Conservation (phyloP, 208 protist species). For the Acanthamoeba sp. region DNA sequence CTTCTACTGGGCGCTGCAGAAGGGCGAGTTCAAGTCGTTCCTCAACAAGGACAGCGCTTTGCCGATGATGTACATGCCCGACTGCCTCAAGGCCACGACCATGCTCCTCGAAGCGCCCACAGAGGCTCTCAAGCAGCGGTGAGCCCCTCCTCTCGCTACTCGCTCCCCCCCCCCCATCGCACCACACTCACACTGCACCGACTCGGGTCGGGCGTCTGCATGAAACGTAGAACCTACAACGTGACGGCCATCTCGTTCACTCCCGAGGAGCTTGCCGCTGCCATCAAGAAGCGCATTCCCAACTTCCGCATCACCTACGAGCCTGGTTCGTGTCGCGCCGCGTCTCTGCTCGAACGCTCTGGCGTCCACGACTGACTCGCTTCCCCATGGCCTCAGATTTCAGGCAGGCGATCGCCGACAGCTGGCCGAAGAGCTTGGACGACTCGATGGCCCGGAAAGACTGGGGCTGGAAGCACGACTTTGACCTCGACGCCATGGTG, state of each 20-base stretch:
- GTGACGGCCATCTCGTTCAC: constrained; percentile 90
- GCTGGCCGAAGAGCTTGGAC: constrained; percentile 92
- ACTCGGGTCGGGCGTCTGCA: neutral
- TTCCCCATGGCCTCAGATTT: constrained; percentile 82
- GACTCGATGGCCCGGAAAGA: constrained; percentile 85
- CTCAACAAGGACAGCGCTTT: constrained; percentile 87
- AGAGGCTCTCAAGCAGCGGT: constrained; percentile 56
- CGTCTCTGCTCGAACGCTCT: neutral
- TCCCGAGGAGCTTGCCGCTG: constrained; percentile 85
- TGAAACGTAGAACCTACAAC: constrained; percentile 91
- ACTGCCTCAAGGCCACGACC: constrained; percentile 89
- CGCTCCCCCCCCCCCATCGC: neutral
- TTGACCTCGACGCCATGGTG: constrained; percentile 82
- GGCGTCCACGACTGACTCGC: constrained; percentile 71
- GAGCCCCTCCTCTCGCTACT: too few relatives aligned
- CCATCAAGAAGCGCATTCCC: constrained; percentile 88
- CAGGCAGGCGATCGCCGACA: constrained; percentile 91
- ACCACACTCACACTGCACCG: neutral
- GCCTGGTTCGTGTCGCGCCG: neutral
- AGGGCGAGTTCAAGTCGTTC: constrained; percentile 89
- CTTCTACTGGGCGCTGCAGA: constrained; percentile 90
- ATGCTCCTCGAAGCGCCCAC: constrained; percentile 87
- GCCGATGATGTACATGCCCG: constrained; percentile 94
- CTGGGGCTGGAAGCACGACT: constrained; percentile 84
- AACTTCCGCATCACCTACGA: constrained; percentile 83